Evolutionary conservation across 192 early-diverging fungal genomes (phyloP), one percentile per base, ranked within the genome.

Genomic region (Entomortierella chlamydospora): DNA sequence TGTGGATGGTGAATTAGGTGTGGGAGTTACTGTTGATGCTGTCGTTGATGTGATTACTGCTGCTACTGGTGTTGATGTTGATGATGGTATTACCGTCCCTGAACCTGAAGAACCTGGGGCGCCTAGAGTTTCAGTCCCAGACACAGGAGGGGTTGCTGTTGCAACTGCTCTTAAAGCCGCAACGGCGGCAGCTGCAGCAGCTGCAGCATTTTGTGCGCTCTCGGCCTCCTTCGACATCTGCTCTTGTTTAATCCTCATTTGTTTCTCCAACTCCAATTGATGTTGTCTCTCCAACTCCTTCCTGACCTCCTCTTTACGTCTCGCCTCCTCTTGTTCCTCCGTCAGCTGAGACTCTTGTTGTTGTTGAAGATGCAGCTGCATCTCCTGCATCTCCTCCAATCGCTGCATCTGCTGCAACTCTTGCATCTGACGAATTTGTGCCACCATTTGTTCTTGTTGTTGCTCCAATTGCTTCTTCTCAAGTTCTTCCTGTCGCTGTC

Each of bases 201-300:
- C 39, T 17, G 42, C 41, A 6, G 42, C 57, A 17, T 62, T 11
- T 22, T 49, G 23, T 49, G 34, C 34, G 10, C 34, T 37, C 15
- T 47, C 45, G 15, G 45, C 45, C 52, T 43, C 58, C 23, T 49
- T 47, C 18, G 23, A 25, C n/a, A 50, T 18, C 20, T 64, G 60
- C 26, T 77, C 65, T 23, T 69, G 64, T 52, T 77, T 66, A 8
- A 74, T 50, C 29, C 52, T 22, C 72, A 74, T 45, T 43, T 74
- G 72, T 22, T 61, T 68, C 20, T 74, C 72, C 11, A 74, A 41
- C 43, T 74, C 72, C 22, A 67, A 49, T 31, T 72, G 61, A 51
- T 72, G 70, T 15, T 52, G 49, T 54, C 57, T 39, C 51, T 73
- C 57, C 29, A 65, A 8, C 30, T 73, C 64, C 33, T 26, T 73